Base-by-base conservation (phyloP, 768 basidiomycete species). In the Krasilnikovozyma curviuscula region DNA sequence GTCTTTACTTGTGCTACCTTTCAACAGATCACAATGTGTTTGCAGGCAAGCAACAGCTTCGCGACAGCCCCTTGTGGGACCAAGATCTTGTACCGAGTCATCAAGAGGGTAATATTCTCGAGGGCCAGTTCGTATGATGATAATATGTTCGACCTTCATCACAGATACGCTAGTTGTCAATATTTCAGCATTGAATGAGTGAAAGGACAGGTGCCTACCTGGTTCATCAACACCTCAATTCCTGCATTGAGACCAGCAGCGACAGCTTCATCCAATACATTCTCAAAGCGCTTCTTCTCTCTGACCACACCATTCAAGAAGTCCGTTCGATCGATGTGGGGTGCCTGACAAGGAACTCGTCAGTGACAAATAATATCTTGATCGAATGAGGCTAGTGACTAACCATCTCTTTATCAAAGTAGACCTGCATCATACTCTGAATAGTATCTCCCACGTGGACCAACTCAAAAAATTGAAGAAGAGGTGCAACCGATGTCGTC, bases 391-490 rank as follows among this genome's bases (percentile, higher is more conserved):
- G n/a, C n/a, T 5, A 12, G 27, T 10, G 0, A 61, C 78, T 23
- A 52, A 82, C 84, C 66, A 97, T 67, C 57, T 93, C 91, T 59
- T 89, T 89, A 60, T 97, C 93, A 59, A 91, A 98, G 63, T 89
- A 98, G 2, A 95, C 93, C 56, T 98, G 88, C 6, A 93, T 77
- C 77, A 97, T 95, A 16, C 79, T 84, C 65, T 91, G 85, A 37
- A 97, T 95, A 14, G 84, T 98, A 60, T 98, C 91, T 1, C 88
- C 93, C 14, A 97, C 70, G 66, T 97, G 93, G 0, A 91, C 91
- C 21, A 97, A 70, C 68, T 97, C 91, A 55, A 98, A 95, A 67
- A 97, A 97, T 61, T 97, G 89, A 33, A 95, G 67, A 3, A 98
- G 66, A 0, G 93, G 93, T 1, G 89, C 86, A 2, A 97, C 89